A percentile compares a stretch with the other conserved stretches of the same genome.
These are phyloP conservation scores for Neonectria neomacrospora DNA, from an alignment of 2,329 filamentous ascomycete species.

Conservation along the genomic window DNA sequence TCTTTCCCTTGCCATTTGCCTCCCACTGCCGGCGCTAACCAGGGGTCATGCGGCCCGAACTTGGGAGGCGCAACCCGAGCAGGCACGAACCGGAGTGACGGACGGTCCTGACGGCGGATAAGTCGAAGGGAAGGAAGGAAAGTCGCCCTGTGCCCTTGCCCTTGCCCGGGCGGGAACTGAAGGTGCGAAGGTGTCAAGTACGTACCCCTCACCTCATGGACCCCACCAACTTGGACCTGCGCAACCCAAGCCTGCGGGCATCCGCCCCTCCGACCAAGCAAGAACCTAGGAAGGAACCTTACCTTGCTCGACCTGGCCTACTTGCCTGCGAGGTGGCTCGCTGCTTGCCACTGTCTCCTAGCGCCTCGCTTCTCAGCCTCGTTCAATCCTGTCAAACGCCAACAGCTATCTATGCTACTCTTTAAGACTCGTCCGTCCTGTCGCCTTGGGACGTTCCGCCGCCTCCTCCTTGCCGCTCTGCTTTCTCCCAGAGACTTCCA, in stretches of 20 bases:
- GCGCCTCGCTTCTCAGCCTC: constrained; percentile 17
- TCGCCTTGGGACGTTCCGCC: background rate
- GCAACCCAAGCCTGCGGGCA: background rate
- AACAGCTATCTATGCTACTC: constrained; percentile 7
- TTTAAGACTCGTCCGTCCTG: background rate
- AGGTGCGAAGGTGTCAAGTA: background rate
- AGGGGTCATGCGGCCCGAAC: background rate
- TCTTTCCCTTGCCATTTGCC: constrained; percentile 9
- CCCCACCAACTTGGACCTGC: background rate
- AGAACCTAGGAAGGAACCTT: constrained; percentile 1
- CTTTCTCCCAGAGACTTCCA: background rate
- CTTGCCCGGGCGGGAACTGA: too few species aligned
- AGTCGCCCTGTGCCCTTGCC: too few species aligned
- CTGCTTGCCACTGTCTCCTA: background rate
- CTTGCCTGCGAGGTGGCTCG: background rate
- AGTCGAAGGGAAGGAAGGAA: background rate
- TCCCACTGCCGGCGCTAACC: constrained; percentile 23
- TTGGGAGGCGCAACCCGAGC: background rate
- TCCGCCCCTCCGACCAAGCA: background rate
- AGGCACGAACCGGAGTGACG: constrained; percentile 10
- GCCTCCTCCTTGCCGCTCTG: background rate
- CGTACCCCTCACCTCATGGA: background rate
- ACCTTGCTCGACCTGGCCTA: background rate
- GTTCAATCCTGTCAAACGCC: background rate
- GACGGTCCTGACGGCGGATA: background rate